Conservation (phyloP, 1,284 basidiomycete species). For the Rhodotorula sp. region DNA sequence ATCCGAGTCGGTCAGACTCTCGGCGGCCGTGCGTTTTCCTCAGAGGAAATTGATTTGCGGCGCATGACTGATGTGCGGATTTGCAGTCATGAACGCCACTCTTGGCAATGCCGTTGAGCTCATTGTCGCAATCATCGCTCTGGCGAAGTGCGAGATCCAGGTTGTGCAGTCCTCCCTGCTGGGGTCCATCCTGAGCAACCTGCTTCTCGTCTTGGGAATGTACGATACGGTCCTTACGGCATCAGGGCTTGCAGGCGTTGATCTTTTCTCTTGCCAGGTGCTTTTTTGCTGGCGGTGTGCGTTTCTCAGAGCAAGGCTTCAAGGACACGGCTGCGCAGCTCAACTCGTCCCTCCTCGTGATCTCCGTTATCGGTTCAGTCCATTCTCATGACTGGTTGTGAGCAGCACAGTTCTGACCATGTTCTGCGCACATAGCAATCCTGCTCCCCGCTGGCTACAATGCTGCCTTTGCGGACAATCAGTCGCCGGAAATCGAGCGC, state of each 20-base stretch:
- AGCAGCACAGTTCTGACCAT: neutral
- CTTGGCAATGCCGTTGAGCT: conserved; percentile 60
- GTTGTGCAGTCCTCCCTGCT: conserved; percentile 57
- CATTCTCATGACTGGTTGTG: neutral
- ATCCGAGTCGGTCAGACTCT: conserved; percentile 72
- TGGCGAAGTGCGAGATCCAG: conserved; percentile 48
- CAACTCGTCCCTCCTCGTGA: conserved; percentile 57
- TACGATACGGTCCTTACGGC: conserved; percentile 43
- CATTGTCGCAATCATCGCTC: conserved; percentile 60
- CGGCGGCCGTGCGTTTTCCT: conserved; percentile 53
- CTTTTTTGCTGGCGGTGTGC: conserved; percentile 66
- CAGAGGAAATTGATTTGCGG: too few species aligned
- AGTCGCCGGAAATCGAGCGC: conserved; percentile 51
- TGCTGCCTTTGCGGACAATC: conserved; percentile 52
- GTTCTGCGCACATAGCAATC: conserved; percentile 49
- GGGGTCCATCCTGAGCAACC: conserved; percentile 74
- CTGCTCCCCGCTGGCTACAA: conserved; percentile 55
- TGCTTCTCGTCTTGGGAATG: conserved; percentile 54
- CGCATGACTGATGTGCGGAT: neutral
- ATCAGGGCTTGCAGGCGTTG: conserved; percentile 28
- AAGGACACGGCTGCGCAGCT: conserved; percentile 52
- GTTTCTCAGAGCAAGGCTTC: conserved; percentile 65
- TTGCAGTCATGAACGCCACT: conserved; percentile 68
- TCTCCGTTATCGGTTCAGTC: conserved; percentile 53
- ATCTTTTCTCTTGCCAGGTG: conserved; percentile 42